Conservation (phyloP, 106 monocot species). For the Dendrobium chrysotoxum region DNA sequence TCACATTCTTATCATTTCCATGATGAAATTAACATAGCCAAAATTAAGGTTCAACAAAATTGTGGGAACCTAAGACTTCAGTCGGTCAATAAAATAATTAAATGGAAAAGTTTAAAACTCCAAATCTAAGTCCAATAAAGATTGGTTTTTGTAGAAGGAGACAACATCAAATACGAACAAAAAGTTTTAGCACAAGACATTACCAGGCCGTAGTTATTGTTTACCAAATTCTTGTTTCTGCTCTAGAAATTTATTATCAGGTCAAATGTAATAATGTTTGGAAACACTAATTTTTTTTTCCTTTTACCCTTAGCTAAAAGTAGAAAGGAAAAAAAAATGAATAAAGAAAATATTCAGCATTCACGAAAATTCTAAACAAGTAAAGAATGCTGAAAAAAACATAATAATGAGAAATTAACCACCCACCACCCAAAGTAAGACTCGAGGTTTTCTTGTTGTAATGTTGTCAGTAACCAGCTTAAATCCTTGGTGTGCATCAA, state of each 20-base stretch:
- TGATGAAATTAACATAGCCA: not conserved
- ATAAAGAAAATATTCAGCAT: not conserved
- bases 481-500: slow-evolving; percentile 99
- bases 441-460: slow-evolving; percentile 76
- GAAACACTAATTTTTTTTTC: not conserved
- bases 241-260: not conserved
- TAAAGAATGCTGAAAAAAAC: not conserved
- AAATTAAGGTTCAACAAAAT: not conserved
- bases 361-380: not conserved
- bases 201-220: too few relatives aligned
- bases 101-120: not conserved
- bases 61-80: not conserved
- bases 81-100: not conserved
- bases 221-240: too few relatives aligned
- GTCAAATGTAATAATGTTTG: not conserved
- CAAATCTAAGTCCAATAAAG: not conserved
- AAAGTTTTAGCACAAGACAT: too few relatives aligned
- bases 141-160: not conserved
- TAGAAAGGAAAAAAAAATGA: not conserved
- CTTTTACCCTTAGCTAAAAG: not conserved
- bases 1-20: not conserved
- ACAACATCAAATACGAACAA: too few relatives aligned
- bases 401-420: not conserved
- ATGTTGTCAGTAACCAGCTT: slow-evolving; percentile 98
- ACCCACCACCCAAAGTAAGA: slow-evolving; percentile 97